A percentile compares a stretch with the other conserved stretches of the same genome.
phyloP scores from a whole-genome alignment of 352 stramenopile species.

The Phytophthora brassicae region DNA sequence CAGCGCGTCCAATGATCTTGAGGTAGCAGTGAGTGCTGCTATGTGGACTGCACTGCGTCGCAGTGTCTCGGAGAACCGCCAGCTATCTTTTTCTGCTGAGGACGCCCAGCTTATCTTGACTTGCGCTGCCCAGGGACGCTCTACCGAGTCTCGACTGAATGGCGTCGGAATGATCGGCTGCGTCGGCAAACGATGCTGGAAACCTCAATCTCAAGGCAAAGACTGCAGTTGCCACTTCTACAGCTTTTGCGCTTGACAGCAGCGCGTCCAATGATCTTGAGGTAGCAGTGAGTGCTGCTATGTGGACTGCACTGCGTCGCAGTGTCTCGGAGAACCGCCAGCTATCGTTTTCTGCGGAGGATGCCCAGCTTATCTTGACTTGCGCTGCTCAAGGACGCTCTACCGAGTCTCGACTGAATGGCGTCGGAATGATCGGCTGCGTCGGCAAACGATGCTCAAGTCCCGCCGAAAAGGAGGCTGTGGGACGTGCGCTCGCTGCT shows the following conservation, averaged over 20 bases:
- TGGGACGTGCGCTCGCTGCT: constrained; percentile 60
- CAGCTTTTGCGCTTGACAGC: constrained; percentile 36
- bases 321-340: constrained; percentile 54
- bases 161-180: constrained; percentile 77
- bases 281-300: constrained; percentile 64
- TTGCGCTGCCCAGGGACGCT: constrained; percentile 58
- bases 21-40: constrained; percentile 65
- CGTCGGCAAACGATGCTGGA: constrained; percentile 71
- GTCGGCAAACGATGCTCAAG: constrained; percentile 73
- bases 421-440: constrained; percentile 76
- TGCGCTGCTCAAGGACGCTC: constrained; percentile 62
- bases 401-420: constrained; percentile 72
- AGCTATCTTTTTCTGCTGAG: constrained; percentile 54
- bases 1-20: constrained; percentile 58
- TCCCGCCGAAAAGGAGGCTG: constrained; percentile 65
- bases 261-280: constrained; percentile 65
- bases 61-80: constrained; percentile 50
- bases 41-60: constrained; percentile 76
- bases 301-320: constrained; percentile 71
- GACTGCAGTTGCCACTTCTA: constrained; percentile 22
- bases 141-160: constrained; percentile 73
- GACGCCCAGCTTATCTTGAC: constrained; percentile 73
- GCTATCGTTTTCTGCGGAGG: constrained; percentile 53
- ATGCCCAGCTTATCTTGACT: constrained; percentile 70
- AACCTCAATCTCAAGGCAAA: too few species aligned